Evolutionary conservation across 805 yeast genomes (phyloP).

Genomic region (Metschnikowia continentalis): DNA sequence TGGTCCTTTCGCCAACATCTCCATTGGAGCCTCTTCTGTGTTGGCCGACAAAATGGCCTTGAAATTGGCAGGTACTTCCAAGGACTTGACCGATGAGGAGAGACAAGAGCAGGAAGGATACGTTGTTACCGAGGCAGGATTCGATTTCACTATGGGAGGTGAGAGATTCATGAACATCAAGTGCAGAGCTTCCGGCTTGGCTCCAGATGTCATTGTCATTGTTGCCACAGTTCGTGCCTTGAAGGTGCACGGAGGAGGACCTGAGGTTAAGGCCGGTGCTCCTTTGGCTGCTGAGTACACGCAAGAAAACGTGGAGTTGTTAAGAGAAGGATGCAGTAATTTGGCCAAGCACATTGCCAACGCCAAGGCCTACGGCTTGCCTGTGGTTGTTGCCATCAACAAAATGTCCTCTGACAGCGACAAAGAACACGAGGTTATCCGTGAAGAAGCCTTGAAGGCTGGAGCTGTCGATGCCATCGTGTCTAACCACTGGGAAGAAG

Average conservation of each 20-base stretch:
- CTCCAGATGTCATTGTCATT: constrained; percentile 72
- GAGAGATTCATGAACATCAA: constrained; percentile 81
- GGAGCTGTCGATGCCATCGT: constrained; percentile 79
- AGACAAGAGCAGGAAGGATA: constrained; percentile 58
- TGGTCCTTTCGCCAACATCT: constrained; percentile 85
- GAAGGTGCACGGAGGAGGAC: constrained; percentile 86
- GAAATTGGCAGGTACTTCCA: constrained; percentile 66
- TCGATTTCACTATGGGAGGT: constrained; percentile 91
- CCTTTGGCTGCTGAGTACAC: constrained; percentile 70
- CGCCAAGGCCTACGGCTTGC: constrained; percentile 67
- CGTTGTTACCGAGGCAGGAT: constrained; percentile 85
- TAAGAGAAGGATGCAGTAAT: constrained; percentile 67
- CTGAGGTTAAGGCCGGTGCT: constrained; percentile 83
- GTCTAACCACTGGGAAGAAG: constrained; percentile 84
- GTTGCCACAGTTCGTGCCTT: constrained; percentile 84
- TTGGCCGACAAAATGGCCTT: constrained; percentile 80
- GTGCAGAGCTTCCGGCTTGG: constrained; percentile 75
- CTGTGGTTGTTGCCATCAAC: constrained; percentile 80
- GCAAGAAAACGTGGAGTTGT: constrained; percentile 65
- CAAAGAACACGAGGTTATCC: constrained; percentile 64
- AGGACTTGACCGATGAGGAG: constrained; percentile 40
- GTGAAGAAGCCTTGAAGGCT: constrained; percentile 63
- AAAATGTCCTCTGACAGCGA: constrained; percentile 71
- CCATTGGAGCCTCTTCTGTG: constrained; percentile 82
- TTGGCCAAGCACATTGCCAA: constrained; percentile 73